These are phyloP conservation scores for Leucocoprinus gongylophorus DNA, from an alignment of 1,284 basidiomycete species.

Conservation along the genomic window DNA sequence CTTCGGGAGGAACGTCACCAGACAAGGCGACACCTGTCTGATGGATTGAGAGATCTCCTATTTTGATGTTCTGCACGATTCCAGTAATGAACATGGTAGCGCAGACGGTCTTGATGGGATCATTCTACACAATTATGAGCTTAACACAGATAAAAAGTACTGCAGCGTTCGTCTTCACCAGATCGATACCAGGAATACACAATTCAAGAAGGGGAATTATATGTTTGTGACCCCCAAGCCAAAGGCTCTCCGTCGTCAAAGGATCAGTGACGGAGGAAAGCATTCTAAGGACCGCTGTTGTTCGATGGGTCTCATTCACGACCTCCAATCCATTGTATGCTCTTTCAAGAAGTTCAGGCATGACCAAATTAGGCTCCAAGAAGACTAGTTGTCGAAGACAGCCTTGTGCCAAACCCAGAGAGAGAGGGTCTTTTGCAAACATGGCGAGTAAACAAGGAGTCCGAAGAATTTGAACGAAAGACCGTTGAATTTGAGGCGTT, in stretches of 20 bases:
- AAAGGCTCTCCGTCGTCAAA: conserved; percentile 72
- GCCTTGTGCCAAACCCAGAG: conserved; percentile 63
- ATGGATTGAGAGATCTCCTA: conserved; percentile 71
- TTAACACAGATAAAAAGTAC: not conserved
- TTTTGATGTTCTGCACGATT: conserved; percentile 72
- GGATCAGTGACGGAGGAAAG: conserved; percentile 78
- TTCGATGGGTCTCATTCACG: conserved; percentile 92
- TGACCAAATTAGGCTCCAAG: conserved; percentile 81
- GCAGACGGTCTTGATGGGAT: conserved; percentile 86
- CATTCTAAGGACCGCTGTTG: conserved; percentile 85
- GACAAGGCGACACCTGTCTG: conserved; percentile 48
- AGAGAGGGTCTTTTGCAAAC: conserved; percentile 84
- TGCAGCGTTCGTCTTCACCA: conserved; percentile 38
- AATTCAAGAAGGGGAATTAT: conserved; percentile 86
- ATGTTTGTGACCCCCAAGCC: conserved; percentile 84
- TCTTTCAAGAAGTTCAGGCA: conserved; percentile 90
- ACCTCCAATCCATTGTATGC: conserved; percentile 89
- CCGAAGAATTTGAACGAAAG: conserved; percentile 77
- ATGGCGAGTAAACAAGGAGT: conserved; percentile 91
- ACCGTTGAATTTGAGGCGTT: conserved; percentile 75
- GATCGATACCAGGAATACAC: conserved; percentile 86
- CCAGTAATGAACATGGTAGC: conserved; percentile 76
- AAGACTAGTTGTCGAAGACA: conserved; percentile 69
- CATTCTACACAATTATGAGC: conserved; percentile 52
- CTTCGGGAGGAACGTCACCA: conserved; percentile 46